Evolutionary conservation across 2,329 filamentous ascomycete species (phyloP), one percentile per base, ranked within the genome.

Genomic region (Trichothecium roseum): DNA sequence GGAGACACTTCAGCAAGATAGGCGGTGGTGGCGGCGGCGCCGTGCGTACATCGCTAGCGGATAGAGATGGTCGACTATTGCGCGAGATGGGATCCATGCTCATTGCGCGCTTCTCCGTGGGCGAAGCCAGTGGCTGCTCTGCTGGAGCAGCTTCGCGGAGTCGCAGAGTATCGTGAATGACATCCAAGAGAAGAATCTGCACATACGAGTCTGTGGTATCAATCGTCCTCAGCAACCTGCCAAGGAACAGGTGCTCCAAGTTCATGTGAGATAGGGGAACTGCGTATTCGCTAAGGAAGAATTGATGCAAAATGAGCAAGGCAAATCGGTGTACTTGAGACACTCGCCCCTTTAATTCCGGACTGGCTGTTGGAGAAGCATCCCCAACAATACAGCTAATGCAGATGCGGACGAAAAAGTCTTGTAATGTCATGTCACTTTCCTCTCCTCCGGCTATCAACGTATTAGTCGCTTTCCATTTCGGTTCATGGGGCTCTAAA

Each of bases 1-100:
- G 79, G 10, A 98, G 68, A 51, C 85, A 94, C 42, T 84, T 81
- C n/a, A 91, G 70, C n/a, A 98, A 60, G 26, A 79, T 65, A 13
- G 75, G 62, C 3, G 83, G 78, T 15, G 84, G 83, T 4, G 79
- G 34, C 13, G 44, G 42, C 4, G 40, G 36, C 8, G 38, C 34
- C 3, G 32, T 42, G 15, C 43, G 46, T 13, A 40, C 36, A 7
- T 62, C 57, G 14, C 46, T 44, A 7, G 46, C 38, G 8, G 56
- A 46, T 15, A 64, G 46, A 1, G 68, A 65, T 10, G 51, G 48
- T 10, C 62, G 54, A 28, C 60, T 53, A 34, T 52, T 56, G 12
- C 60, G 59, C 15, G 56, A 24, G 20, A 10, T 48, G 9, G 61
- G 55, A 29, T 74, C 68, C 8, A 54, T 44, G 34, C 52, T 63